phyloP scores from a whole-genome alignment of 2,329 filamentous ascomycete genomes.

The Metarhizium guizhouense region DNA sequence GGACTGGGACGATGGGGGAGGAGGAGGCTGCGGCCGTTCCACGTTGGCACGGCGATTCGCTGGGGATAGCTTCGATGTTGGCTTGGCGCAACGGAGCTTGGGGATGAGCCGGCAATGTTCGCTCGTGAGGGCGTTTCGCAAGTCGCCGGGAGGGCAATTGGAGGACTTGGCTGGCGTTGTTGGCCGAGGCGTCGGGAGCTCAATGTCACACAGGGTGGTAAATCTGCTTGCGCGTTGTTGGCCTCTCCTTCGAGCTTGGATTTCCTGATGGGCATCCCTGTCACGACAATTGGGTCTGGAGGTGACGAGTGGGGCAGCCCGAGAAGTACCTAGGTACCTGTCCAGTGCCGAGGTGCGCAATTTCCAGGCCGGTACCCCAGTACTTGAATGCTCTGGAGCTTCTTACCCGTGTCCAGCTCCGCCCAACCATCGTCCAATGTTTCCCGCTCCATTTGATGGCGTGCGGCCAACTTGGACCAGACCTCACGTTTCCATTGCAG shows the following conservation, averaged over 20 bases:
- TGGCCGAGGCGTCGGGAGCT: neutral
- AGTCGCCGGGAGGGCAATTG: neutral
- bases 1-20: neutral
- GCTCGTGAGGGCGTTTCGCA: neutral
- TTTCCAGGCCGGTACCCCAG: too few species aligned
- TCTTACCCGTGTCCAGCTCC: too few species aligned
- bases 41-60: neutral
- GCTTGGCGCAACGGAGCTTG: neutral
- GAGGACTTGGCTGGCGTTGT: neutral
- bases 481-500: too few species aligned
- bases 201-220: neutral
- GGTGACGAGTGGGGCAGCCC: constrained; percentile 1
- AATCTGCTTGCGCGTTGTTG: neutral
- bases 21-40: neutral
- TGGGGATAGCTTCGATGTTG: too few species aligned
- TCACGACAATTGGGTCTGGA: neutral
- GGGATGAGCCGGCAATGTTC: too few species aligned
- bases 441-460: too few species aligned
- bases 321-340: too few species aligned
- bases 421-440: too few species aligned
- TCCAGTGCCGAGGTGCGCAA: too few species aligned
- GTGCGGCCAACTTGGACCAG: too few species aligned
- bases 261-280: neutral
- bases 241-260: neutral
- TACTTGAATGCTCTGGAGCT: too few species aligned